A percentile compares a stretch with the other conserved stretches of the same genome.
These are phyloP conservation scores for Microcera coccophila DNA, from an alignment of 2,329 filamentous ascomycete genomes.

Conservation along the genomic window DNA sequence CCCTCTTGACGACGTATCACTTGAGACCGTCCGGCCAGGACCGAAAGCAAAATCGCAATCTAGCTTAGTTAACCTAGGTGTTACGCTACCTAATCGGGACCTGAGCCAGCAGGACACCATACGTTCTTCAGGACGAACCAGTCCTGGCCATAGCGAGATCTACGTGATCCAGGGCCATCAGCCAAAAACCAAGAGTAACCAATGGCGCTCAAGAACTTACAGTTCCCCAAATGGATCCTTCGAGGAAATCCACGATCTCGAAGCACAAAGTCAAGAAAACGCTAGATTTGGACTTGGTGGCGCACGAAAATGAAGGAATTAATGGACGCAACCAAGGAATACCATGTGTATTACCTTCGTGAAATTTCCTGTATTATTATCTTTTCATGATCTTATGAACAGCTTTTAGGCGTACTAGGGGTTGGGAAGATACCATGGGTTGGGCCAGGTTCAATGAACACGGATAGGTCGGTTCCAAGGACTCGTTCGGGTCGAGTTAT, in stretches of 20 bases:
- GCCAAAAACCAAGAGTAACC: constrained; percentile 16
- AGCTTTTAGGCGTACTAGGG: too few species aligned
- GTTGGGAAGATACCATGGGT: too few species aligned
- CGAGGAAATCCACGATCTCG: constrained; percentile 30
- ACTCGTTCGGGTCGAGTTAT: too few species aligned
- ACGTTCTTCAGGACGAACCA: constrained; percentile 16
- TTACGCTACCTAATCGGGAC: constrained; percentile 20
- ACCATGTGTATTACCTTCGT: too few species aligned
- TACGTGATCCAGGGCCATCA: constrained; percentile 34
- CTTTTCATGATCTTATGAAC: too few species aligned
- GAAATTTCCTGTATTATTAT: too few species aligned
- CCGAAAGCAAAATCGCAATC: constrained; percentile 7
- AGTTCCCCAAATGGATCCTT: constrained; percentile 20
- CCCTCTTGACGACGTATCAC: constrained; percentile 36
- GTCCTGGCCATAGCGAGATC: constrained; percentile 33
- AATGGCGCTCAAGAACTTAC: constrained; percentile 18
- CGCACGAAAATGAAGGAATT: too few species aligned
- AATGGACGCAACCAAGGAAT: too few species aligned
- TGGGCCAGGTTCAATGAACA: too few species aligned
- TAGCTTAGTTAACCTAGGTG: constrained; percentile 8
- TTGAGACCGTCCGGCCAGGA: constrained; percentile 26
- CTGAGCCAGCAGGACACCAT: constrained; percentile 12
- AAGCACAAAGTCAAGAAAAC: constrained; percentile 32
- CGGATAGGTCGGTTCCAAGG: too few species aligned
- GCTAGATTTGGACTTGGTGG: too few species aligned